phyloP scores from a whole-genome alignment of 257 asterid genomes.

The Rhazya stricta region DNA sequence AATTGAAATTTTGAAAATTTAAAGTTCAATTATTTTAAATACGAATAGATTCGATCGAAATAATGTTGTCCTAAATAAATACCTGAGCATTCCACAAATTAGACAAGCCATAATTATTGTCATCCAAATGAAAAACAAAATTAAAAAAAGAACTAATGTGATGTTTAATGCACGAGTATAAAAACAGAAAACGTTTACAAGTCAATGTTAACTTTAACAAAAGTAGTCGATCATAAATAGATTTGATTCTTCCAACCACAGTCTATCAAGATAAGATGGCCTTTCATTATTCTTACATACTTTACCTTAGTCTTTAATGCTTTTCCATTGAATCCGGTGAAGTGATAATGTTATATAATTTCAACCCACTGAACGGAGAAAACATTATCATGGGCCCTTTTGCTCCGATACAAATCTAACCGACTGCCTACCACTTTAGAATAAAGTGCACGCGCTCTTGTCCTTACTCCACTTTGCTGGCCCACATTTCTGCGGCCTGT shows the following conservation, averaged over 20 bases:
- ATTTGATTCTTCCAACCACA: conserved; percentile 11
- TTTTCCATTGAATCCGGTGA: not conserved
- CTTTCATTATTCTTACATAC: not conserved
- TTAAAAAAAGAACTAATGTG: too few relatives aligned
- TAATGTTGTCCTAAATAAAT: too few relatives aligned
- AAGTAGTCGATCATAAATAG: too few relatives aligned
- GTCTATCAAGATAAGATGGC: not conserved
- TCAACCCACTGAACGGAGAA: not conserved
- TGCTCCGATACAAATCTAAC: not conserved
- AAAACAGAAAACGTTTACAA: not conserved
- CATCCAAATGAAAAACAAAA: not conserved
- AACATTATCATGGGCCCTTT: not conserved
- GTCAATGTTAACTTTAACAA: conserved; percentile 1
- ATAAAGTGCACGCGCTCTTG: conserved; percentile 4
- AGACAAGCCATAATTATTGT: too few relatives aligned
- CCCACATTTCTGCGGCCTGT: too few relatives aligned
- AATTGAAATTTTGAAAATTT: too few relatives aligned
- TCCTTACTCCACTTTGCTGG: not conserved
- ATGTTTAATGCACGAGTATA: not conserved
- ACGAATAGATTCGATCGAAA: too few relatives aligned
- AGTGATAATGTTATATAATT: not conserved
- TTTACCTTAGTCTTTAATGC: not conserved
- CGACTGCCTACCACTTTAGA: conserved; percentile 10
- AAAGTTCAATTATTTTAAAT: too few relatives aligned
- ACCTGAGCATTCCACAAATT: too few relatives aligned